phyloP scores from a whole-genome alignment of 176 grass and related monocot species.

The Oryza officinalis region DNA sequence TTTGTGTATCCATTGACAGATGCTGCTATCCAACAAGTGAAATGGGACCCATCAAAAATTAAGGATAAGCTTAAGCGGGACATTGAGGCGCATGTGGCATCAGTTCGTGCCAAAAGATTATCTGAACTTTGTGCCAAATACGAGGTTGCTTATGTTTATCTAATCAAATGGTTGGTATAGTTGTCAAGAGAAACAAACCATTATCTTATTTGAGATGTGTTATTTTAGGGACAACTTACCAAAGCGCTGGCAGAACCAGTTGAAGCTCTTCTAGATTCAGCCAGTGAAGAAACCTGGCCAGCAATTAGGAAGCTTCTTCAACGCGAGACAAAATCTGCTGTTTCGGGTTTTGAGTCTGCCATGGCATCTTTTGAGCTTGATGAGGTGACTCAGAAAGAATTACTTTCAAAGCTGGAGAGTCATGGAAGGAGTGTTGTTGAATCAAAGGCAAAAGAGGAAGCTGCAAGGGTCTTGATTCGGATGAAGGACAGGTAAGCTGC shows the following conservation, averaged over 20 bases:
- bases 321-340: slow-evolving; percentile 66
- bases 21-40: slow-evolving; percentile 92
- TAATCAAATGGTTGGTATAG: background rate
- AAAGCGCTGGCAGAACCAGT: slow-evolving; percentile 83
- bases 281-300: slow-evolving; percentile 85
- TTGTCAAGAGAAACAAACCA: background rate
- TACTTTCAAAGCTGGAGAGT: slow-evolving; percentile 68
- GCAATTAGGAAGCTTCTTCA: slow-evolving; percentile 87
- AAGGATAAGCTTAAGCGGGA: slow-evolving; percentile 92
- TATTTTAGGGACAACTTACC: slow-evolving; percentile 69
- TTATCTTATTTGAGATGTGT: slow-evolving; percentile 30
- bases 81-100: slow-evolving; percentile 74
- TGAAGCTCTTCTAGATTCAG: slow-evolving; percentile 84
- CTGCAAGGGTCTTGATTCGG: slow-evolving; percentile 75
- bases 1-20: slow-evolving; percentile 55
- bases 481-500: slow-evolving; percentile 89
- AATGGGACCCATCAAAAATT: slow-evolving; percentile 85
- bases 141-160: slow-evolving; percentile 59
- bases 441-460: slow-evolving; percentile 84
- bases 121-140: slow-evolving; percentile 82
- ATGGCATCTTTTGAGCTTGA: slow-evolving; percentile 79
- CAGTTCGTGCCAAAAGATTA: slow-evolving; percentile 74
- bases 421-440: slow-evolving; percentile 87
- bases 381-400: slow-evolving; percentile 59
- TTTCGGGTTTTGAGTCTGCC: slow-evolving; percentile 70